Evolutionary conservation across 352 stramenopile species (phyloP).

Genomic region (Globisporangium cederbergense): DNA sequence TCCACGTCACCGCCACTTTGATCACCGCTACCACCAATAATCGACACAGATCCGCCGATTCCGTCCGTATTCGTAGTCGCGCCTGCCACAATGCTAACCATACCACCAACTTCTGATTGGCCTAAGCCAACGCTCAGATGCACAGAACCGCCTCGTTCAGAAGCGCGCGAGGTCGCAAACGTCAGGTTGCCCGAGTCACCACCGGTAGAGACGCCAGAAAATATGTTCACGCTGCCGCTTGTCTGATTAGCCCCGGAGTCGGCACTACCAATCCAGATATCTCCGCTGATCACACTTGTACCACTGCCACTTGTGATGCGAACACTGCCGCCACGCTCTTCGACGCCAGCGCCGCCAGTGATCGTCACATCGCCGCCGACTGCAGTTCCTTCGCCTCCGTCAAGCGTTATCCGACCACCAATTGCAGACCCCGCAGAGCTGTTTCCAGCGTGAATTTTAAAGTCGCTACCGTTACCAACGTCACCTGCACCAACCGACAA

Average conservation of each 20-base stretch:
- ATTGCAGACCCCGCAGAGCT: slow-evolving; percentile 19
- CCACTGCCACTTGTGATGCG: slow-evolving; percentile 22
- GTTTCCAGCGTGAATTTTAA: slow-evolving; percentile 24
- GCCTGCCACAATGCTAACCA: slow-evolving; percentile 19
- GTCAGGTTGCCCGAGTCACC: slow-evolving; percentile 24
- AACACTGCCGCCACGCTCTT: slow-evolving; percentile 25
- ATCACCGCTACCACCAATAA: slow-evolving; percentile 20
- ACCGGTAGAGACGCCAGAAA: slow-evolving; percentile 16
- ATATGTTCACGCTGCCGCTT: slow-evolving; percentile 23
- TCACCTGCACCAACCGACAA: slow-evolving; percentile 26
- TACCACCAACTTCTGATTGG: slow-evolving; percentile 17
- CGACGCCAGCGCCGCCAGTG: slow-evolving; percentile 18
- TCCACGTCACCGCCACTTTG: slow-evolving; percentile 23
- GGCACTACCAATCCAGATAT: slow-evolving; percentile 19
- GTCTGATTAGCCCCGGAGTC: slow-evolving; percentile 13
- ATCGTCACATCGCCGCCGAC: slow-evolving; percentile 27
- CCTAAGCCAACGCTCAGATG: slow-evolving; percentile 22
- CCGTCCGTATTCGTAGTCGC: slow-evolving; percentile 10
- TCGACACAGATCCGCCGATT: slow-evolving; percentile 21
- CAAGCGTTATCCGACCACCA: slow-evolving; percentile 18
- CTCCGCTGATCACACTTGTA: slow-evolving; percentile 17
- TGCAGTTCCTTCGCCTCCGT: slow-evolving; percentile 21
- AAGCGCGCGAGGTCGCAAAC: slow-evolving; percentile 15
- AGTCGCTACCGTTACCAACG: slow-evolving; percentile 7
- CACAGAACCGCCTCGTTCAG: slow-evolving; percentile 20